Conservation (phyloP, 148 eudicot species). For the Pouteria glomerata region DNA sequence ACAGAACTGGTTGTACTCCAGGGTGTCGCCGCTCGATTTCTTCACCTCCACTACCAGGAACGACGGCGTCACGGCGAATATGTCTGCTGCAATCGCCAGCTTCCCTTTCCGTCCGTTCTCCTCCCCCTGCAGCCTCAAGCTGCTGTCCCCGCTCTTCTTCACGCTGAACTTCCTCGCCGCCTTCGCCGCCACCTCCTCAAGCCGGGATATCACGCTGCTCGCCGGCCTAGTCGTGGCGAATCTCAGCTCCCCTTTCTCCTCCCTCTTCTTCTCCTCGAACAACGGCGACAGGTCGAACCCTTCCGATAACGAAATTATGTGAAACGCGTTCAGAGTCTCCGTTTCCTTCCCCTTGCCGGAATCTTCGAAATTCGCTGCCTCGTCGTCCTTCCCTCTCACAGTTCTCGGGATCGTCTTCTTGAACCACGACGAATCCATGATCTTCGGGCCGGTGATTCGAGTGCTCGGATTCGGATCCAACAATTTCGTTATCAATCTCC, state of each 20-base stretch:
- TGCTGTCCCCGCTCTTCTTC: constrained; percentile 28
- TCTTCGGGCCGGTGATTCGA: constrained; percentile 21
- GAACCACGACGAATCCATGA: constrained; percentile 38
- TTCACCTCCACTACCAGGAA: constrained; percentile 46
- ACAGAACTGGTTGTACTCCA: constrained; percentile 52
- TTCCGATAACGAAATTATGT: constrained; percentile 39
- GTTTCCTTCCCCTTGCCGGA: constrained; percentile 20
- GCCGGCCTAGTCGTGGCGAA: constrained; percentile 37
- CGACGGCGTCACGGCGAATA: constrained; percentile 38
- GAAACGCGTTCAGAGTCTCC: constrained; percentile 39
- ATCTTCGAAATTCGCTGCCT: neutral
- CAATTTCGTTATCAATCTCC: constrained; percentile 26
- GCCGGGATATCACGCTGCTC: constrained; percentile 30
- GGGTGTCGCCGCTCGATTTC: constrained; percentile 46
- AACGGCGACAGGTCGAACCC: constrained; percentile 46
- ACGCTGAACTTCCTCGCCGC: constrained; percentile 27
- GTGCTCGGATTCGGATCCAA: constrained; percentile 33
- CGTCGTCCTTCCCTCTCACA: constrained; percentile 5
- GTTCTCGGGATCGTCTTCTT: constrained; percentile 23
- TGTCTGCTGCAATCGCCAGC: constrained; percentile 39
- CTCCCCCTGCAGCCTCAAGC: constrained; percentile 33
- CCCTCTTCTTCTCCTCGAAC: constrained; percentile 33
- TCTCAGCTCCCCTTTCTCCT: constrained; percentile 29
- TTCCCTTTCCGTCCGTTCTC: constrained; percentile 47
- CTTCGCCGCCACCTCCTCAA: constrained; percentile 44